Evolutionary conservation across 768 basidiomycete genomes (phyloP).

Genomic region (Russula griseocarnosa): DNA sequence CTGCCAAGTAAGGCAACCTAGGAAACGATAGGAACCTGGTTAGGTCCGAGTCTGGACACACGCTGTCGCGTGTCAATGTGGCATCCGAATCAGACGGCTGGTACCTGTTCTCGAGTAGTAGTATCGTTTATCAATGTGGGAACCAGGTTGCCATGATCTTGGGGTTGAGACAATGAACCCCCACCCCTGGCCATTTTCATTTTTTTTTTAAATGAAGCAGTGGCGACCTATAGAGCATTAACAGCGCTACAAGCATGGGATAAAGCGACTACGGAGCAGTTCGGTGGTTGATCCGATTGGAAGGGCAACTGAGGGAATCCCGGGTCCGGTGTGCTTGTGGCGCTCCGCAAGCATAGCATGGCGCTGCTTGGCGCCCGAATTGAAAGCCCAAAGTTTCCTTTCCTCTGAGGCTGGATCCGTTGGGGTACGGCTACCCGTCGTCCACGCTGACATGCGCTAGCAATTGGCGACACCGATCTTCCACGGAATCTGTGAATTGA

Average conservation of each 20-base stretch:
- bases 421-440: background rate
- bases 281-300: background rate
- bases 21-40: background rate
- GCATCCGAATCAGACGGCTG: background rate
- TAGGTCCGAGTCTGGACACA: background rate
- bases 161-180: background rate
- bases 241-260: background rate
- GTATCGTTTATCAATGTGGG: background rate
- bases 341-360: background rate
- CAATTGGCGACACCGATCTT: background rate
- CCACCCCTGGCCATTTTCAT: background rate
- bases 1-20: slow-evolving; percentile 4
- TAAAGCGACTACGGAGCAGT: background rate
- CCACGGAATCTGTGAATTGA: background rate
- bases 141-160: background rate
- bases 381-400: background rate
- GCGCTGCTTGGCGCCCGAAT: background rate
- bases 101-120: background rate
- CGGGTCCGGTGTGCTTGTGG: background rate
- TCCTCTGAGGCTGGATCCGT: background rate
- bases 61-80: background rate
- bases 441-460: background rate
- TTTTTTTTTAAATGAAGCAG: background rate
- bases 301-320: too few relatives aligned
- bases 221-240: background rate